Base-by-base conservation (phyloP, 768 basidiomycete species). In the Vararia minispora region DNA sequence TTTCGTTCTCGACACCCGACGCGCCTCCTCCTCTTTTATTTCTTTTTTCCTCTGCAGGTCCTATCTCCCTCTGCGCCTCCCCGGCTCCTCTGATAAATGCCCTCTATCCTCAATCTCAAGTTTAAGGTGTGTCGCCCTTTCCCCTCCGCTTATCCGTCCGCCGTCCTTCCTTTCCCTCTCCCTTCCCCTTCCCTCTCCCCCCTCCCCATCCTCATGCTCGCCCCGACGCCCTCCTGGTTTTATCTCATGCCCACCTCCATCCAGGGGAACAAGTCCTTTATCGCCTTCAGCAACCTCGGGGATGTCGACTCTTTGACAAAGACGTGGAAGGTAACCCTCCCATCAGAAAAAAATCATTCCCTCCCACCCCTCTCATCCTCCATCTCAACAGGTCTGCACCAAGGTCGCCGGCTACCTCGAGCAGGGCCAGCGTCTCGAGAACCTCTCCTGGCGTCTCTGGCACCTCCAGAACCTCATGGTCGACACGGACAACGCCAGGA, bases 261-360 rank as follows among this genome's bases (percentile, higher is more conserved):
- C 36, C 54, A 71, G 87, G 86, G 87, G 63, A 90, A 90, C 76
- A 90, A 89, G 69, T 89, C 87, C 58, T 90, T 90, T 59, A 83
- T 89, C 60, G 85, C 87, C 44, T 90, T 90, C 65, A 83, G 81
- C 59, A 86, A 88, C 64, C 73, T 90, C 62, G 64, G 72, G 64
- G 87, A 90, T 64, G 68, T 74, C 37, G 87, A 90, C 57, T 72
- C 84, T 41, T 65, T 90, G 57, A 85, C 87, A 36, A 84, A 78
- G 69, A 90, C 87, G 50, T 90, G 87, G 87, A 88, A 89, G 72
- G 87, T 83, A 4, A 39, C 61, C 43, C 44, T 38, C 22, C 47
- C 46, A 34, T n/a, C n/a, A n/a, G n/a, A n/a, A n/a, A n/a, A n/a
- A n/a, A n/a, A n/a, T 6, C n/a, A 39, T 48, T 30, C 31, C 7